Base-by-base conservation (phyloP, 805 yeast species). In the Suhomyces vadensis region DNA sequence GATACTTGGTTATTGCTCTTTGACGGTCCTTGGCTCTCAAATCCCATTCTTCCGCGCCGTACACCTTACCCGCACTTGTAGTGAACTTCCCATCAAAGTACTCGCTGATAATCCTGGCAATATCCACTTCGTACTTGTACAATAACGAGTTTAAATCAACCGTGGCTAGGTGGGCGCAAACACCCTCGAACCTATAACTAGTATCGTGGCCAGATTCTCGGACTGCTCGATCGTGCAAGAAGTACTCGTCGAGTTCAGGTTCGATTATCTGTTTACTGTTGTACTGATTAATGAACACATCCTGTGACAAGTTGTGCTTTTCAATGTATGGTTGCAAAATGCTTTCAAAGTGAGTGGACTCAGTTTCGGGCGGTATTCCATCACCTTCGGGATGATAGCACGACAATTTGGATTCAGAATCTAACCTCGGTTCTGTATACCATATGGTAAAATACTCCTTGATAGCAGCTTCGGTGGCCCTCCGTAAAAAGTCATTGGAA, bases 331-430 rank as follows among this genome's bases (percentile, higher is more conserved):
- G 90, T 40, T 65, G 57, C 53, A 92, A 69, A 9, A 90, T 76
- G 2, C 85, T 74, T 52, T 80, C 78, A 58, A 92, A 92, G 69
- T 94, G 99, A 1, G 88, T 81, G 0, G 90, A 73, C 63, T 92
- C 99, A 0, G 97, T 91, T 62, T 92, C 99, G 5, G 97, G 97
- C 4, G 99, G 98, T 33, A 92, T 81, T n/a, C 98, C 97, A 21
- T 77, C 50, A 16, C 97, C 97, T 42, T 79, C 85, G 0, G 98
- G 97, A 56, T 87, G 89, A 61, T 89, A 92, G 51, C 95, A 81
- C 0, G 97, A 90, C 37, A 92, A 71, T 0, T 96, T 96, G 0
- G 97, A 81, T 9, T 54, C 69, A 10, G 65, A 67, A 59, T 92
- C 97, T 20, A 78, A 66, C 49, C 99, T 75, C 21, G 97, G 97